Percentiles rank a stretch among this genome's conserved stretches.
Conservation (phyloP, 2,329 filamentous ascomycete genomes). For the Chaetomium globosum region DNA sequence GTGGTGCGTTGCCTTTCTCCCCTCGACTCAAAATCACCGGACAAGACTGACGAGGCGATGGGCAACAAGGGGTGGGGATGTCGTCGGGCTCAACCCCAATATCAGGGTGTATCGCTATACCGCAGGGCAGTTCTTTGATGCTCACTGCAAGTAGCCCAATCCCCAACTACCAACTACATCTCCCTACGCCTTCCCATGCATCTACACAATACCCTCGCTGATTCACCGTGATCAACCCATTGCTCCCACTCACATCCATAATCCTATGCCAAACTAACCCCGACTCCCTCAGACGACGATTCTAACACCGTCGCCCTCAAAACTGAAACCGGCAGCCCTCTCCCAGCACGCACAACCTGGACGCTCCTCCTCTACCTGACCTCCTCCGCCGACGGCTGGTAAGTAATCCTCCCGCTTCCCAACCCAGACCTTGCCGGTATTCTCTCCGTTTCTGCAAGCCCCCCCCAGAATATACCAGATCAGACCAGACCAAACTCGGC, state of each 20-base stretch:
- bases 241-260: too few species aligned
- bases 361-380: conserved; percentile 87
- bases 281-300: conserved; percentile 71
- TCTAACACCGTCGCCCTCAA: conserved; percentile 70
- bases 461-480: neutral
- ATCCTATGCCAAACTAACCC: neutral
- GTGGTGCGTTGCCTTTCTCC: conserved; percentile 46
- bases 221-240: too few species aligned
- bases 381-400: conserved; percentile 70
- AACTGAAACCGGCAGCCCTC: conserved; percentile 43
- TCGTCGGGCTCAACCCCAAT: conserved; percentile 83
- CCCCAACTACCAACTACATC: neutral
- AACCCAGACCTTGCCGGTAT: neutral
- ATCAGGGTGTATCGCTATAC: conserved; percentile 88
- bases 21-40: neutral
- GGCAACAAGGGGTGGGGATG: conserved; percentile 74
- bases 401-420: neutral
- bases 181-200: neutral
- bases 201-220: neutral
- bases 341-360: conserved; percentile 77
- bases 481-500: neutral
- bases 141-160: conserved; percentile 71
- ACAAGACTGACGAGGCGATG: conserved; percentile 25
- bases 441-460: neutral
- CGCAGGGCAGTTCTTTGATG: conserved; percentile 86